Evolutionary conservation across 441 rosid species (phyloP), one percentile per base, ranked within the genome.

Genomic region (Melastoma candidum): DNA sequence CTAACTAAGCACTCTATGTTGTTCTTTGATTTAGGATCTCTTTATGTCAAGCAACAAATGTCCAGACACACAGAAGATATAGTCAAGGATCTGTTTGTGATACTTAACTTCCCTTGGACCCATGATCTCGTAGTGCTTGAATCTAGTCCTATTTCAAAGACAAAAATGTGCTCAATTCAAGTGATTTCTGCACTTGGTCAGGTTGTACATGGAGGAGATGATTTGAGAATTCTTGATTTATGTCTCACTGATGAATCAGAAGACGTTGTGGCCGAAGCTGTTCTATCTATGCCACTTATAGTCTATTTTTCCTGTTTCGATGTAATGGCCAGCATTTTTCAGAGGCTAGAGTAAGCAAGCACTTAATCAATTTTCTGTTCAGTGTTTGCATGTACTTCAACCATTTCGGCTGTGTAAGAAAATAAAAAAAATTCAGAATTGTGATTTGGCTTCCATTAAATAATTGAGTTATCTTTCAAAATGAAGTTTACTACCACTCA

Each of bases 81-180:
- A 76, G 73, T 58, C 50, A 68, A 70, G 65, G 72, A 73, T 48
- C 71, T 85, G 48, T 61, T 58, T 61, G 71, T 64, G 63, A 54
- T 87, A 69, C 72, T 94, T 65, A 85, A 87, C 78, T 74, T 89
- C 63, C 94, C 97, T 26, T 94, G 99, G 99, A 83, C 73, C 54
- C 81, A 70, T 60, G 49, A 66, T 65, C 67, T 62, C 63, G 56
- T 72, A 53, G 77, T 74, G 63, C 60, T 60, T 66, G 78, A 71
- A 61, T 69, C 70, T 54, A 61, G 66, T 66, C 61, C 81, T 56
- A 74, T 53, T 48, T 65, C 71, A 77, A 87, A 77, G 73, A 54
- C 80, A 65, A 94, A 87, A 77, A 75, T 82, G 64, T 32, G 65
- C 48, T 81, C 96, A 50, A 53, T 94, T 67, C 83, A 80, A 69